Evolutionary conservation across 2,329 filamentous ascomycete species (phyloP).

Genomic region (Calonectria hongkongensis): DNA sequence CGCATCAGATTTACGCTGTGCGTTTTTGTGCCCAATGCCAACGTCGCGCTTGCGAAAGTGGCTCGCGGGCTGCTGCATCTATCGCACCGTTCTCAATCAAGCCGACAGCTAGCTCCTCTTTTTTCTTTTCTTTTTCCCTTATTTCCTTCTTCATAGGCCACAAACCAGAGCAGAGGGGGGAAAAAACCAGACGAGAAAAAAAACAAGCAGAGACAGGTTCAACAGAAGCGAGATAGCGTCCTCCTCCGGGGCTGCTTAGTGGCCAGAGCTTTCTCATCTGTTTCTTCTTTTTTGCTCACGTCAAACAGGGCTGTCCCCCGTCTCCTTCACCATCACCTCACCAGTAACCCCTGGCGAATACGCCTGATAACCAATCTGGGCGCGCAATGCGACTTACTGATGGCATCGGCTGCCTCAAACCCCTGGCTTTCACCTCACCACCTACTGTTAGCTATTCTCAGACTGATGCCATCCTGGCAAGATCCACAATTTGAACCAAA

Average conservation of each 20-base stretch:
- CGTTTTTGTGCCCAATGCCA: slow-evolving; percentile 1
- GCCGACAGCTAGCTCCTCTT: slow-evolving; percentile 12
- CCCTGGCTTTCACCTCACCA: not conserved
- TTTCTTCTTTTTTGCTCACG: slow-evolving; percentile 24
- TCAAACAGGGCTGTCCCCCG: slow-evolving; percentile 25
- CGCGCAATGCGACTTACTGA: not conserved
- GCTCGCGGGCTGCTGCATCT: not conserved
- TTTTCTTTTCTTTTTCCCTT: not conserved
- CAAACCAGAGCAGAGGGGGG: not conserved
- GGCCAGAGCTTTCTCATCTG: slow-evolving; percentile 8
- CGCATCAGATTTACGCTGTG: not conserved
- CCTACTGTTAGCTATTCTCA: slow-evolving; percentile 1
- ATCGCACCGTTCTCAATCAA: slow-evolving; percentile 15
- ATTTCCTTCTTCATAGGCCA: not conserved
- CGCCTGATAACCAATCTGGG: slow-evolving; percentile 1
- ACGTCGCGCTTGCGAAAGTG: slow-evolving; percentile 6
- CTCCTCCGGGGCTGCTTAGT: not conserved
- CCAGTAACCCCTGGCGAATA: slow-evolving; percentile 7
- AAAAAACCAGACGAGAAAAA: not conserved
- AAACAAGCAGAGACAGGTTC: slow-evolving; percentile 22
- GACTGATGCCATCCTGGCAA: slow-evolving; percentile 16
- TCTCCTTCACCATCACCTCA: slow-evolving; percentile 27
- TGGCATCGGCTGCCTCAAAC: not conserved
- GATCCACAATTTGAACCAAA: slow-evolving; percentile 9
- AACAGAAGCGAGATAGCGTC: not conserved